Evolutionary conservation across 805 yeast species (phyloP).

Genomic region (Kodamaea neixiangensis): DNA sequence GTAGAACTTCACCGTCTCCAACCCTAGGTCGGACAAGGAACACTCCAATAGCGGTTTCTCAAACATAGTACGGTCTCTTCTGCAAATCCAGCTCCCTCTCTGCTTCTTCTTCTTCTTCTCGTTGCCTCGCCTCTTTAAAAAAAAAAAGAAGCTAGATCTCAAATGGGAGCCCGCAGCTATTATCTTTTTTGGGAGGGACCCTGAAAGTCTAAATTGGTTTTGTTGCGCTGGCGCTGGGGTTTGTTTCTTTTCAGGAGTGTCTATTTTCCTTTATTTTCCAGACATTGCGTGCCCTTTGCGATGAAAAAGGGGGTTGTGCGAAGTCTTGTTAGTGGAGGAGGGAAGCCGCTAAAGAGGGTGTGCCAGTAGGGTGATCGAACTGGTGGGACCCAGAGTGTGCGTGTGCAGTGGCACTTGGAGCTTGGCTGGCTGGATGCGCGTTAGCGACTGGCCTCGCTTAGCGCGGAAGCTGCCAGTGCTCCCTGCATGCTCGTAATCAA

Average conservation of each 20-base stretch:
- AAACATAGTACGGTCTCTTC: slow-evolving; percentile 1
- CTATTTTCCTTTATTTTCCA: slow-evolving; percentile 1
- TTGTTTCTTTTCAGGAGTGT: slow-evolving; percentile 2
- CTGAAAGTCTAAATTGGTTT: slow-evolving; percentile 6
- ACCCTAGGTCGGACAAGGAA: slow-evolving; percentile 18
- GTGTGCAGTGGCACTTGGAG: too few species aligned
- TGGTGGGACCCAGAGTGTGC: too few species aligned
- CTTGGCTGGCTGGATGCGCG: too few species aligned
- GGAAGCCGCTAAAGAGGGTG: slow-evolving; percentile 6
- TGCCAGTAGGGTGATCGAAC: slow-evolving; percentile 4
- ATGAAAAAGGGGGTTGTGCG: slow-evolving; percentile 5
- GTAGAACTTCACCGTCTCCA: slow-evolving; percentile 24
- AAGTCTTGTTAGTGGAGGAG: slow-evolving; percentile 1
- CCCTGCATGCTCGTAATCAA: background rate
- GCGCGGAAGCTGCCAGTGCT: background rate
- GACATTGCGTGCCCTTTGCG: slow-evolving; percentile 3
- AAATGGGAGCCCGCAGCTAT: background rate
- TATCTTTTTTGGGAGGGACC: slow-evolving; percentile 7
- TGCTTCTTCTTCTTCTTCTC: slow-evolving; percentile 1
- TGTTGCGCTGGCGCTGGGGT: slow-evolving; percentile 2
- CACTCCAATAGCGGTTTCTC: slow-evolving; percentile 10
- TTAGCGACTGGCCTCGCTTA: background rate
- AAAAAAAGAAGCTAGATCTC: slow-evolving; percentile 4
- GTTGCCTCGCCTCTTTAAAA: slow-evolving; percentile 1
- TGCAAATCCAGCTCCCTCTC: background rate